Evolutionary conservation across 331 rosid species (phyloP).

Genomic region (Stylosanthes scabra): DNA sequence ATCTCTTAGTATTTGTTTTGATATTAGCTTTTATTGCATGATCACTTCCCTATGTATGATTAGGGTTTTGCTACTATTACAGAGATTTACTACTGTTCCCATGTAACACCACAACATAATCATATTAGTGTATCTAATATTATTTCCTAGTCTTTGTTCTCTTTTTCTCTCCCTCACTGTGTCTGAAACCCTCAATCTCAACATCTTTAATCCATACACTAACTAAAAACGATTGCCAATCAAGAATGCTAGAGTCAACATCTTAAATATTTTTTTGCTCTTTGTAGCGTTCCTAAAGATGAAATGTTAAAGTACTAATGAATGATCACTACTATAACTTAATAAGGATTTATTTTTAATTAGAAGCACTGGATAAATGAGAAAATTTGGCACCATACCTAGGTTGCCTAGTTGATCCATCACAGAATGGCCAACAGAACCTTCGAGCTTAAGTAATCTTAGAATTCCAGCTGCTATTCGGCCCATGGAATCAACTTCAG

Average conservation of each 20-base stretch:
- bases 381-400: slow-evolving; percentile 58
- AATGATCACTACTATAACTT: slow-evolving; percentile 18
- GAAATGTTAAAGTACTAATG: slow-evolving; percentile 8
- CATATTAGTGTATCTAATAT: too few relatives aligned
- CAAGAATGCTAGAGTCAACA: slow-evolving; percentile 9
- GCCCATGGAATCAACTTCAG: slow-evolving; percentile 95
- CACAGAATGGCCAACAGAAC: slow-evolving; percentile 81
- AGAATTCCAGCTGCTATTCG: slow-evolving; percentile 86
- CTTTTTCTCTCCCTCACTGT: background rate
- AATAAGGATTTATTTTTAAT: slow-evolving; percentile 6
- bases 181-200: too few relatives aligned
- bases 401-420: slow-evolving; percentile 84
- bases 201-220: slow-evolving; percentile 2
- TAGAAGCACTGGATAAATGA: slow-evolving; percentile 6
- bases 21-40: too few relatives aligned
- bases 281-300: background rate
- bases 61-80: too few relatives aligned
- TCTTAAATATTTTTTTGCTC: background rate
- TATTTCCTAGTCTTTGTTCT: background rate
- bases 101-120: too few relatives aligned
- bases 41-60: too few relatives aligned
- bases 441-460: slow-evolving; percentile 83
- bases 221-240: slow-evolving; percentile 13
- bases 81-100: too few relatives aligned
- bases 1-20: too few relatives aligned